These are phyloP conservation scores for Plasmodium sp. DNA, from an alignment of 169 alveolate genomes.

Conservation along the genomic window DNA sequence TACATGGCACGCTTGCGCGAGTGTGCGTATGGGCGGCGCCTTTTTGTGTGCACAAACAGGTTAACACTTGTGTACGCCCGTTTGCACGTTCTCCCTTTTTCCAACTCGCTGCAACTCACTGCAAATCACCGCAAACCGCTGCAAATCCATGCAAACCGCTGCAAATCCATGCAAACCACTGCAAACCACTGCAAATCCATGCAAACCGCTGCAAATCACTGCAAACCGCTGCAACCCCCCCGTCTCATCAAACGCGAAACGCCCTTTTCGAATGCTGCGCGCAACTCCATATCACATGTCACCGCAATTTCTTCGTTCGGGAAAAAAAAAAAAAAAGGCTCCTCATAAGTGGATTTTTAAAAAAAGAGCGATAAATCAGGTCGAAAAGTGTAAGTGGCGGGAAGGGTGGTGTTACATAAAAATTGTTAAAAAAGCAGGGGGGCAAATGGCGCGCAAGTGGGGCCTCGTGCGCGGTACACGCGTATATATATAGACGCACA, in stretches of 20 bases:
- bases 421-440: neutral
- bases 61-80: neutral
- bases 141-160: too few species aligned
- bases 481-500: neutral
- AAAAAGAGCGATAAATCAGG: neutral
- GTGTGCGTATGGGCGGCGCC: neutral
- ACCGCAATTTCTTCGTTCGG: slow-evolving; percentile 19
- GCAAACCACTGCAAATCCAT: too few species aligned
- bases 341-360: neutral
- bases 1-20: neutral
- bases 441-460: neutral
- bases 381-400: neutral
- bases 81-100: neutral
- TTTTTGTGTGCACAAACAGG: neutral
- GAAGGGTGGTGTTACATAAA: neutral
- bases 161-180: too few species aligned
- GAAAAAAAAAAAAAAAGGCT: neutral
- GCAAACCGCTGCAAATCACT: too few species aligned
- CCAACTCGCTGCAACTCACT: neutral
- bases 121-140: neutral
- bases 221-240: too few species aligned
- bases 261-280: neutral
- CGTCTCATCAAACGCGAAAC: neutral
- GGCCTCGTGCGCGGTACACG: neutral
- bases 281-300: neutral